These are phyloP conservation scores for Pontederia crassipes DNA, from an alignment of 176 grass and related monocot species.

Conservation along the genomic window DNA sequence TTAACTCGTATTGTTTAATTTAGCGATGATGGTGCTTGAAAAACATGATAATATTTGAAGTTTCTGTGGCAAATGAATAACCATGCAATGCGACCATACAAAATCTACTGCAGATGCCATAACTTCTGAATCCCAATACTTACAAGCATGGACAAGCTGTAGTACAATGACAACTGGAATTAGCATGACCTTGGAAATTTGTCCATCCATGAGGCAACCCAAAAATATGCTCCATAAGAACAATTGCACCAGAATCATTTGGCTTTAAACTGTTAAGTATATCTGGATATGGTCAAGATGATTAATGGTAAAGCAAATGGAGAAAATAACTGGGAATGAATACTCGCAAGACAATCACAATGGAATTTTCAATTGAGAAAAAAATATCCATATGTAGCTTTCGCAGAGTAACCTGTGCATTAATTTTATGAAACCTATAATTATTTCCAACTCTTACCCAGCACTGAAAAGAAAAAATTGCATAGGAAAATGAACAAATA, in stretches of 20 bases:
- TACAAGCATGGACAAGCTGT: conserved; percentile 30
- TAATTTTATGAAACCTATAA: too few relatives aligned
- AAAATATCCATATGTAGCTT: too few relatives aligned
- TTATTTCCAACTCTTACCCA: too few relatives aligned
- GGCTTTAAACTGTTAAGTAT: conserved; percentile 33
- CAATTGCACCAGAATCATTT: conserved; percentile 27
- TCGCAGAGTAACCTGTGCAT: too few relatives aligned
- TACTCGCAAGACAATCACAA: neutral
- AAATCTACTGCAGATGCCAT: neutral
- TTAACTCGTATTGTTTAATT: too few relatives aligned
- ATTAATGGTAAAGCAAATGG: conserved; percentile 22
- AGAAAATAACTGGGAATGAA: neutral
- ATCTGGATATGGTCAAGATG: conserved; percentile 17
- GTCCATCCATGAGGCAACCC: conserved; percentile 33
- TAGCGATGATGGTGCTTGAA: too few relatives aligned
- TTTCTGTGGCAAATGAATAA: neutral
- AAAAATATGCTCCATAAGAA: conserved; percentile 55
- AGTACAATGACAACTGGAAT: conserved; percentile 10
- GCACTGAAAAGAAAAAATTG: too few relatives aligned
- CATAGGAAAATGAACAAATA: too few relatives aligned
- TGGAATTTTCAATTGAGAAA: neutral
- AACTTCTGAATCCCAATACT: conserved; percentile 19
- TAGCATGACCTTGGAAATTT: conserved; percentile 15
- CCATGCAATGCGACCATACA: neutral
- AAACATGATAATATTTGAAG: too few relatives aligned